Conservation (phyloP, 305 asterid species). For the Plantago rigida region DNA sequence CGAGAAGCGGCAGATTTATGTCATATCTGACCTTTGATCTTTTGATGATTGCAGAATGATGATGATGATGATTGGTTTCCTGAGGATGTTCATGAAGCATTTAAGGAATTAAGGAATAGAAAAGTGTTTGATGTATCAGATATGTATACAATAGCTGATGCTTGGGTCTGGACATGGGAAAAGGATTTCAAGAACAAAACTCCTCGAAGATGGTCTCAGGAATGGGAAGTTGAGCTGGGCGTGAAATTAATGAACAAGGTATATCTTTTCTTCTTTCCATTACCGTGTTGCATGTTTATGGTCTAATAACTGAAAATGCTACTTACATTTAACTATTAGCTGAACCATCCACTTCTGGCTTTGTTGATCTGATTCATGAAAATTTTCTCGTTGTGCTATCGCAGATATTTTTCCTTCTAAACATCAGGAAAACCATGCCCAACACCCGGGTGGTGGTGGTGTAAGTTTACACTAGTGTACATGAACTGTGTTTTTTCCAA, state of each 20-base stretch:
- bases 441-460: too few species aligned
- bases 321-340: too few species aligned
- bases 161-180: conserved; percentile 99
- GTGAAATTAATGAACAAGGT: conserved; percentile 72
- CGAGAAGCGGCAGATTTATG: too few species aligned
- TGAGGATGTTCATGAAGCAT: conserved; percentile 70
- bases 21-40: not conserved
- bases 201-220: conserved; percentile 93
- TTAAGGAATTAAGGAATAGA: conserved; percentile 74
- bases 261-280: conserved; percentile 19
- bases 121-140: conserved; percentile 71
- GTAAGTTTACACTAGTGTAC: too few species aligned
- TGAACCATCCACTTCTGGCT: too few species aligned
- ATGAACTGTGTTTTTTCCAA: too few species aligned
- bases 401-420: too few species aligned
- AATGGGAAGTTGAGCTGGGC: conserved; percentile 96
- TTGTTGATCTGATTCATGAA: too few species aligned
- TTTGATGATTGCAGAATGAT: conserved; percentile 49
- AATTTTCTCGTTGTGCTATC: too few species aligned
- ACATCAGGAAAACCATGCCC: too few species aligned
- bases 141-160: conserved; percentile 95
- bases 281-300: not conserved
- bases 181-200: conserved; percentile 69
- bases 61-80: conserved; percentile 96
- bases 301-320: too few species aligned